Evolutionary conservation across 2,329 filamentous ascomycete species (phyloP).

Genomic region (Fusarium circinatum): DNA sequence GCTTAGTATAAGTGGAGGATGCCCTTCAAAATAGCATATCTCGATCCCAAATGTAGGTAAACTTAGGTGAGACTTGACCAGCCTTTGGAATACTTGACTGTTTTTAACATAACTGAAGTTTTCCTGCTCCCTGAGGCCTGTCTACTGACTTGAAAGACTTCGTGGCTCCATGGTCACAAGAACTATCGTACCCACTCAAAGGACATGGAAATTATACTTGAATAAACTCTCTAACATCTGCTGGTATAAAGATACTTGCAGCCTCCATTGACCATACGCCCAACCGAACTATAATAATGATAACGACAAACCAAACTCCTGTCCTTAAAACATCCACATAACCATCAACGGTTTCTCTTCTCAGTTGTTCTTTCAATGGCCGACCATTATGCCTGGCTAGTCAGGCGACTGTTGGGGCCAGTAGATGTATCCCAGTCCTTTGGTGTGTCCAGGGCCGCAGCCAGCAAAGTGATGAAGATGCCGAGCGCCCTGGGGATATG

Average conservation of each 20-base stretch:
- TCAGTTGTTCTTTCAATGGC: background rate
- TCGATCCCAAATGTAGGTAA: background rate
- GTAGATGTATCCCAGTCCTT: background rate
- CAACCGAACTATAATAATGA: slow-evolving; percentile 8
- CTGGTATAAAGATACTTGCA: slow-evolving; percentile 13
- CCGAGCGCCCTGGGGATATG: slow-evolving; percentile 30
- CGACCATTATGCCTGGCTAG: background rate
- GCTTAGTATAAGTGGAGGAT: background rate
- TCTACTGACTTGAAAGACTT: background rate
- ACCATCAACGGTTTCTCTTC: background rate
- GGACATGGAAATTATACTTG: background rate
- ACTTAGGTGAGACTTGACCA: background rate
- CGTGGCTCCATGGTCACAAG: background rate
- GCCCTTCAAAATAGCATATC: background rate
- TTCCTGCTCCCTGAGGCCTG: background rate
- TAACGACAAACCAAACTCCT: background rate
- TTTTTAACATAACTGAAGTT: background rate
- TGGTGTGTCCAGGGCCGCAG: slow-evolving; percentile 30
- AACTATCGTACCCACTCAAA: background rate
- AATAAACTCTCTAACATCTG: slow-evolving; percentile 3
- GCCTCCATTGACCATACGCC: background rate
- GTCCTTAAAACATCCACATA: background rate
- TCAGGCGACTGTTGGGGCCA: background rate
- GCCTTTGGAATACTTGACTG: background rate
- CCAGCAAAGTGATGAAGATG: slow-evolving; percentile 29